Base-by-base conservation (phyloP, 208 protist genomes). In the Trypanosoma rangeli region DNA sequence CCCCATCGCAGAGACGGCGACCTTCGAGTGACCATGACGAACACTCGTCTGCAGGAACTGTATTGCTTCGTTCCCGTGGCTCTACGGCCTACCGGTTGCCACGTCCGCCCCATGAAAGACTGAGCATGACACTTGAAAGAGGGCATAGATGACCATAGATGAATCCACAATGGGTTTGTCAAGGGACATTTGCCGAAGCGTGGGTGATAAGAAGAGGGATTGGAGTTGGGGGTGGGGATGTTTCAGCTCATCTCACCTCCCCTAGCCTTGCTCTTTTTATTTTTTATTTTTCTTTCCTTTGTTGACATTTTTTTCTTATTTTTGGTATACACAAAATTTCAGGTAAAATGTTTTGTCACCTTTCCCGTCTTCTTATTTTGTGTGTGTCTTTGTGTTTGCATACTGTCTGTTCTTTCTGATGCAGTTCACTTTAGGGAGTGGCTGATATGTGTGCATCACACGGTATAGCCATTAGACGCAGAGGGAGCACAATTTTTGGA, bases 11-110 rank as follows among this genome's bases (percentile, higher is more conserved):
- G 22, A 29, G 29, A 58, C 16, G 22, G 44, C 26, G 58, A 29
- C 12, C 10, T 5, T 37, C 44, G 26, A 71, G 44, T 64, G 56
- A 70, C 26, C 39, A 26, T 48, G 64, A 70, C 37, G 64, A 62
- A 33, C 53, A n/a, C 24, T 70, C 64, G 5, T 70, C 64, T 37
- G 64, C 64, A 0, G 64, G 64, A 46, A 62, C 64, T 0, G 64
- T 70, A 0, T 26, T 70, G 28, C n/a, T 70, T 22, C 53, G 64
- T 20, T 55, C 64, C n/a, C 64, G 29, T 12, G 26, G 42, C 42
- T 39, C 52, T 0, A 35, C 24, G 24, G 54, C 37, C 9, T 70
- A 70, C 28, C 10, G 37, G 13, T 24, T 70, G 13, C 64, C 64
- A 33, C 52, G 39, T 28, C 56, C 26, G 22, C 37, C 31, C 0